Evolutionary conservation across 1,284 basidiomycete species (phyloP).

Genomic region (Pseudozyma sp.): DNA sequence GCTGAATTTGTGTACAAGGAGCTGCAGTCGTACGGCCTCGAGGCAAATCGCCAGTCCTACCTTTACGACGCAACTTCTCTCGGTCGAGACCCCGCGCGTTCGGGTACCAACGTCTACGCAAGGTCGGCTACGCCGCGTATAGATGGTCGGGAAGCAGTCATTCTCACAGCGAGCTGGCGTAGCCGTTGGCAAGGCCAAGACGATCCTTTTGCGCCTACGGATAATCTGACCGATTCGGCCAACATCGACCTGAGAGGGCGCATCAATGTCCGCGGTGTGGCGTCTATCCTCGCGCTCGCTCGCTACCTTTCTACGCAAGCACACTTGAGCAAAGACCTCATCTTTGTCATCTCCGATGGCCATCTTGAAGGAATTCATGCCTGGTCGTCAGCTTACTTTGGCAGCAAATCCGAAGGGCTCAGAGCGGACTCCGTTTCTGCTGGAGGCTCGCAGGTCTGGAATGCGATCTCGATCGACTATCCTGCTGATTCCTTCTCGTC

Average conservation of each 20-base stretch:
- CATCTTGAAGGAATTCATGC: slow-evolving; percentile 91
- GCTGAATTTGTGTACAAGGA: slow-evolving; percentile 47
- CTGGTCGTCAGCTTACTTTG: slow-evolving; percentile 87
- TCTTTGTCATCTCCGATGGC: slow-evolving; percentile 89
- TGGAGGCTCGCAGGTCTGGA: slow-evolving; percentile 75
- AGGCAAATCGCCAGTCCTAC: slow-evolving; percentile 34
- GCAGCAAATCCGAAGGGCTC: slow-evolving; percentile 75
- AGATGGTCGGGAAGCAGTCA: slow-evolving; percentile 84
- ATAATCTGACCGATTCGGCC: slow-evolving; percentile 5
- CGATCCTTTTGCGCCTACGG: slow-evolving; percentile 27
- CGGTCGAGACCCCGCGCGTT: slow-evolving; percentile 9
- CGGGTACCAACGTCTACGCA: slow-evolving; percentile 84
- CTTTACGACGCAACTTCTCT: background rate
- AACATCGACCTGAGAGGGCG: slow-evolving; percentile 68
- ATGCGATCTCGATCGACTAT: slow-evolving; percentile 92
- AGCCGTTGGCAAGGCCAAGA: slow-evolving; percentile 43
- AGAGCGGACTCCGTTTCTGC: slow-evolving; percentile 74
- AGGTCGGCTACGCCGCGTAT: slow-evolving; percentile 83
- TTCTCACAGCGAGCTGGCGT: slow-evolving; percentile 70
- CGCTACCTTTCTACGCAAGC: slow-evolving; percentile 75
- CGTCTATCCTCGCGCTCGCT: slow-evolving; percentile 84
- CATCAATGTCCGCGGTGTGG: slow-evolving; percentile 86
- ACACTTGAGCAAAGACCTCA: slow-evolving; percentile 74
- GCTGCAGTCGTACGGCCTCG: slow-evolving; percentile 55
- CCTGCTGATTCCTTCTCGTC: slow-evolving; percentile 96